Conservation (phyloP, 768 basidiomycete species). For the Crucibulum laeve region DNA sequence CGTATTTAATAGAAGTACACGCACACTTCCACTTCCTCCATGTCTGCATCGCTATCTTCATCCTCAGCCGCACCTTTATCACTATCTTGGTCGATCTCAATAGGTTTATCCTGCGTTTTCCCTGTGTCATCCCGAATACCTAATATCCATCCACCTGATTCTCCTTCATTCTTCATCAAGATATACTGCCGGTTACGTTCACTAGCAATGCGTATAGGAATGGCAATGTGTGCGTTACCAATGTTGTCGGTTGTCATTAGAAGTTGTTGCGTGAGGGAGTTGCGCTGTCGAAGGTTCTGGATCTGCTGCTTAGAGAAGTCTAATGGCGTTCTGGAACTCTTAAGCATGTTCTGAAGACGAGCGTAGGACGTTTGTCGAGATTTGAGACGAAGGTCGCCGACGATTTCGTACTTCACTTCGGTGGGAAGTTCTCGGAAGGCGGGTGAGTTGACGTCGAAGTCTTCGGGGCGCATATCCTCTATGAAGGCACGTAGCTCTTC, state of each 20-base stretch:
- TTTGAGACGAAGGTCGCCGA: constrained; percentile 91
- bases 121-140: constrained; percentile 85
- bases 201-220: constrained; percentile 91
- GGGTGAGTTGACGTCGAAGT: constrained; percentile 87
- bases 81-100: constrained; percentile 74
- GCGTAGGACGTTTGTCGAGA: constrained; percentile 93
- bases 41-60: constrained; percentile 62
- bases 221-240: constrained; percentile 83
- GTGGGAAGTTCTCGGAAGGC: constrained; percentile 92
- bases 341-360: constrained; percentile 88
- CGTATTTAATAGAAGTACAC: constrained; percentile 18
- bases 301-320: constrained; percentile 99
- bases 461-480: constrained; percentile 93
- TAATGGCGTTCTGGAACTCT: constrained; percentile 70
- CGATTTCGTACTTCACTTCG: constrained; percentile 96
- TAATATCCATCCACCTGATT: constrained; percentile 89
- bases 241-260: constrained; percentile 90
- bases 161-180: constrained; percentile 88
- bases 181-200: constrained; percentile 94
- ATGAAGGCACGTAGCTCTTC: constrained; percentile 92
- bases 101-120: constrained; percentile 79
- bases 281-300: constrained; percentile 82
- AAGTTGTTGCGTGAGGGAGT: constrained; percentile 89
- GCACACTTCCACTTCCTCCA: constrained; percentile 80
- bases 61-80: constrained; percentile 45